phyloP scores from a whole-genome alignment of 495 filamentous ascomycete genomes.

The Sordaria brevicollis region DNA sequence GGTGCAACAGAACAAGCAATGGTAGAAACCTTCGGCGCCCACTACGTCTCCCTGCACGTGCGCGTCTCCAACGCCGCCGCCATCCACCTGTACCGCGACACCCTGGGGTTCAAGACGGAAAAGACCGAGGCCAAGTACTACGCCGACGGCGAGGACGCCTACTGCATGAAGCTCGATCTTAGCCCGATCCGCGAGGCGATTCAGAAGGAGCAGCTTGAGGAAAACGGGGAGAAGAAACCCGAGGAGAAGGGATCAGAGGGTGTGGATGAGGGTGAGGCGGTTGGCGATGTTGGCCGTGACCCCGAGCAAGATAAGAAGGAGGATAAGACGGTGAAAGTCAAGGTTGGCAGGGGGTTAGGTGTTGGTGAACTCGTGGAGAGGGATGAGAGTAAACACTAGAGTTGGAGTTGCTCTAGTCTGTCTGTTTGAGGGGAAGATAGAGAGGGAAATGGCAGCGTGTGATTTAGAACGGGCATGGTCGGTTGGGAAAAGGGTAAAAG shows the following conservation, averaged over 20 bases:
- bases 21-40: slow-evolving; percentile 83
- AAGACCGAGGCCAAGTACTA: slow-evolving; percentile 94
- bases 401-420: slow-evolving; percentile 1
- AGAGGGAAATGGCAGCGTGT: background rate
- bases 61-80: slow-evolving; percentile 88
- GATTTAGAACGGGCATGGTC: background rate
- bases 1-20: slow-evolving; percentile 69
- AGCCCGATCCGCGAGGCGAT: slow-evolving; percentile 46
- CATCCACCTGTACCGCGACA: slow-evolving; percentile 84
- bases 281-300: slow-evolving; percentile 34
- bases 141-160: slow-evolving; percentile 95
- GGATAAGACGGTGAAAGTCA: slow-evolving; percentile 47
- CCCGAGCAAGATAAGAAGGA: slow-evolving; percentile 21
- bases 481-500: background rate
- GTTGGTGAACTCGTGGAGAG: slow-evolving; percentile 81
- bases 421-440: background rate
- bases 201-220: slow-evolving; percentile 22
- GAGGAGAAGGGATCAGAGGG: slow-evolving; percentile 21
- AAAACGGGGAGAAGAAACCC: slow-evolving; percentile 22
- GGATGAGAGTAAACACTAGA: slow-evolving; percentile 48
- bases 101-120: slow-evolving; percentile 81
- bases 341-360: slow-evolving; percentile 68
- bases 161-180: slow-evolving; percentile 83
- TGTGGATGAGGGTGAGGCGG: slow-evolving; percentile 34
- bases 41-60: slow-evolving; percentile 92